Percentiles rank a stretch among this genome's conserved stretches.
These are phyloP conservation scores for Melaleuca quinquenervia DNA, from an alignment of 345 rosid genomes.

Conservation along the genomic window DNA sequence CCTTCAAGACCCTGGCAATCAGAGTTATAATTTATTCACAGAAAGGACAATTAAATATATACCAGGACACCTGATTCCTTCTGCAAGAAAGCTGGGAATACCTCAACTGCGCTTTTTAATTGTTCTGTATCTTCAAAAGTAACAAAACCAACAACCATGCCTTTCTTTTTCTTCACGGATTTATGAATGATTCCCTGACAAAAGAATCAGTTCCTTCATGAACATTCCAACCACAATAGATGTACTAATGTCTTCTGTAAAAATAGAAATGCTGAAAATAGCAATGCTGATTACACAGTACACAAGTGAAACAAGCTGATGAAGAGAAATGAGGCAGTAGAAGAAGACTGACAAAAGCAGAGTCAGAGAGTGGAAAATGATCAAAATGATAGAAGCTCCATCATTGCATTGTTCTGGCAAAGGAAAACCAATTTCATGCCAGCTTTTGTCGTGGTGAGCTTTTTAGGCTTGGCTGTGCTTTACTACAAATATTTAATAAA, in stretches of 20 bases:
- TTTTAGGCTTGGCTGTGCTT: background rate
- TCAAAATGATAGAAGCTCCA: background rate
- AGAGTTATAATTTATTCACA: background rate
- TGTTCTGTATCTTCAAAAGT: constrained; percentile 62
- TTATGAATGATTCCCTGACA: constrained; percentile 46
- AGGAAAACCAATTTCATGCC: background rate
- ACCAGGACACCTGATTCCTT: background rate
- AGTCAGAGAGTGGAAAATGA: background rate
- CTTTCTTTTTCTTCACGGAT: constrained; percentile 72
- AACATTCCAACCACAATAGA: background rate
- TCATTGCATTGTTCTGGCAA: background rate
- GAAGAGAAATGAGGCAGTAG: background rate
- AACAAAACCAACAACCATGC: constrained; percentile 79
- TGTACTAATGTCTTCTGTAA: background rate
- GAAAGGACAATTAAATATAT: background rate
- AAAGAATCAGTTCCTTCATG: background rate
- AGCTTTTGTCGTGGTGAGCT: background rate
- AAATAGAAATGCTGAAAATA: background rate
- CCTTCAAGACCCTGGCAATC: constrained; percentile 56
- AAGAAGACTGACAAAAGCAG: background rate
- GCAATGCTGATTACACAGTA: background rate
- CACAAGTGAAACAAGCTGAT: background rate
- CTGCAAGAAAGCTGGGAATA: background rate
- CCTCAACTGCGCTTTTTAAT: constrained; percentile 51
- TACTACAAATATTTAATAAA: background rate